Percentiles rank a stretch among this genome's conserved stretches.
Conservation (phyloP, 192 early-diverging fungal genomes). For the Coemansia umbellata region DNA sequence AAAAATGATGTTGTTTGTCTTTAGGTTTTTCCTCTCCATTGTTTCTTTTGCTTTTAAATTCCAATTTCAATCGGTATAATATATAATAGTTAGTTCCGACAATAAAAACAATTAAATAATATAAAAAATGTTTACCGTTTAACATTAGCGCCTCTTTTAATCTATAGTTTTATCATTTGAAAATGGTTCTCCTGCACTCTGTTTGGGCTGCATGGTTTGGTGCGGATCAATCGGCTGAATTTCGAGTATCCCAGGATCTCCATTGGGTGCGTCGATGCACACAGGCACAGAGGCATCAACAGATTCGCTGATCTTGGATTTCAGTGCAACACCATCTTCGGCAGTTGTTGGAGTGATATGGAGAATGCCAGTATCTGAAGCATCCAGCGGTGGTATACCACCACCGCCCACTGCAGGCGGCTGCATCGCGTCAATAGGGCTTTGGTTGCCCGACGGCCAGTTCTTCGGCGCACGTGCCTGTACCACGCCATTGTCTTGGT, state of each 20-base stretch:
- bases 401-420: neutral
- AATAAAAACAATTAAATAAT: neutral
- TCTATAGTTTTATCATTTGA: too few species aligned
- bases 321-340: conserved; percentile 13
- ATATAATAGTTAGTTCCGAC: too few species aligned
- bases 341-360: conserved; percentile 19
- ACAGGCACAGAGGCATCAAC: conserved; percentile 29
- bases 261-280: conserved; percentile 29
- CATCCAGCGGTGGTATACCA: conserved; percentile 31
- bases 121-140: too few species aligned
- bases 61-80: too few species aligned
- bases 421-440: neutral
- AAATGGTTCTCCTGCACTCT: too few species aligned
- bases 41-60: too few species aligned
- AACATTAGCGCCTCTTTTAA: too few species aligned
- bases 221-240: conserved; percentile 19
- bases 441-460: neutral
- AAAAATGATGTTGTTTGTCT: too few species aligned
- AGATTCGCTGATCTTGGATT: conserved; percentile 15
- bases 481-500: neutral
- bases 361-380: conserved; percentile 44
- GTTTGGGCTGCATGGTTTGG: neutral
- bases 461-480: neutral
- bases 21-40: too few species aligned
- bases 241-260: conserved; percentile 10